Evolutionary conservation across 1,284 basidiomycete genomes (phyloP).

Genomic region (Ceratobasidium sp.): DNA sequence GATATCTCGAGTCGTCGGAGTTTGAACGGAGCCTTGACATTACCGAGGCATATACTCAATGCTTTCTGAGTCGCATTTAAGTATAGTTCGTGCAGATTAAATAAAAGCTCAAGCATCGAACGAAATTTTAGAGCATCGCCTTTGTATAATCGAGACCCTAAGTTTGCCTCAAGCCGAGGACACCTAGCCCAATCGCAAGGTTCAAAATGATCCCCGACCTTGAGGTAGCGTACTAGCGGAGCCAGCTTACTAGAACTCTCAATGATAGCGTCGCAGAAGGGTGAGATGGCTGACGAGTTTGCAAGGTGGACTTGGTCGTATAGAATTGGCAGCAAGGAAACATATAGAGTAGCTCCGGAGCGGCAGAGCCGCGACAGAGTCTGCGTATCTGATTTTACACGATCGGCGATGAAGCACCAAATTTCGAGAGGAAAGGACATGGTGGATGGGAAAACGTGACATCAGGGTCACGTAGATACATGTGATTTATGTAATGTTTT

Average conservation of each 20-base stretch:
- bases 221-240: not conserved
- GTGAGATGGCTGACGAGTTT: not conserved
- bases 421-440: not conserved
- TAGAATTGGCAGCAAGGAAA: not conserved
- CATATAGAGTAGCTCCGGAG: not conserved
- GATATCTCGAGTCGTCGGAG: not conserved
- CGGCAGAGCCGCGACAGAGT: not conserved
- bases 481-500: no score
- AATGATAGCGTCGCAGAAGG: not conserved
- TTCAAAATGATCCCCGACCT: not conserved
- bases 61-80: not conserved
- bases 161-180: not conserved
- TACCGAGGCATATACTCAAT: not conserved
- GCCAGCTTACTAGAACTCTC: not conserved
- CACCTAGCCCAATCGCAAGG: not conserved
- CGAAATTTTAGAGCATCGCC: not conserved
- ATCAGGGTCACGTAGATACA: no score
- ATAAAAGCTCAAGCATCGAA: not conserved
- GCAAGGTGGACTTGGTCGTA: not conserved
- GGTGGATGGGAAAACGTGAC: not conserved
- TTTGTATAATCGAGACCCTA: not conserved
- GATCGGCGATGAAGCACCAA: not conserved
- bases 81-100: not conserved
- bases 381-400: not conserved
- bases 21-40: not conserved